Conservation (phyloP, 805 yeast species). For the Saturnispora sanitii region DNA sequence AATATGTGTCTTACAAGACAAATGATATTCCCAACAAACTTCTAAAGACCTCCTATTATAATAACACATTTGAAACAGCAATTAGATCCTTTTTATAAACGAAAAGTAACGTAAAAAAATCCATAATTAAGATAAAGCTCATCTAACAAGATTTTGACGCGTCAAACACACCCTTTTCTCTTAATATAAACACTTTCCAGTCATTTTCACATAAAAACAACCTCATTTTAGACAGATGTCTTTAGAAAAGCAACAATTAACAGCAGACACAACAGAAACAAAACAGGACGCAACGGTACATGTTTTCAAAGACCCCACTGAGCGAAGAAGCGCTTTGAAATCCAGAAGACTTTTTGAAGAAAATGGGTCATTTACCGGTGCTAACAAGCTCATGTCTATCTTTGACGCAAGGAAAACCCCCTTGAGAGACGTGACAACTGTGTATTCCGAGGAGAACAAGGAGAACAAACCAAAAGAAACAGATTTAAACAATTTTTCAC, state of each 20-base stretch:
- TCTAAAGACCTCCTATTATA: no score
- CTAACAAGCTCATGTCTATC: not conserved
- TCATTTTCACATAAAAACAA: no score
- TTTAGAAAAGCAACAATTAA: not conserved
- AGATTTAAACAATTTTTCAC: not conserved
- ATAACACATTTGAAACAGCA: no score
- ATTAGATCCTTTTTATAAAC: no score
- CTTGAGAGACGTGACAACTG: not conserved
- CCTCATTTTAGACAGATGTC: no score
- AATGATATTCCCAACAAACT: no score
- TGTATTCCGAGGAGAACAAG: not conserved
- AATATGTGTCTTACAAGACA: no score
- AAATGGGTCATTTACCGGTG: not conserved
- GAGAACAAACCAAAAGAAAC: not conserved
- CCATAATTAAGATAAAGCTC: no score
- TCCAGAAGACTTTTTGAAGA: not conserved
- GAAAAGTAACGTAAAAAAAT: no score
- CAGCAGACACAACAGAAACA: not conserved
- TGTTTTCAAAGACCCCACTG: not conserved
- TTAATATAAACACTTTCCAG: no score
- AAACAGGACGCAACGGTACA: not conserved
- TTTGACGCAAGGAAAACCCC: not conserved
- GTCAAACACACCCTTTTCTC: no score
- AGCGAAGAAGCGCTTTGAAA: not conserved
- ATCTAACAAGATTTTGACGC: no score